Evolutionary conservation across 2,329 filamentous ascomycete species (phyloP).

Genomic region (Davidsoniella neocaledoniae): DNA sequence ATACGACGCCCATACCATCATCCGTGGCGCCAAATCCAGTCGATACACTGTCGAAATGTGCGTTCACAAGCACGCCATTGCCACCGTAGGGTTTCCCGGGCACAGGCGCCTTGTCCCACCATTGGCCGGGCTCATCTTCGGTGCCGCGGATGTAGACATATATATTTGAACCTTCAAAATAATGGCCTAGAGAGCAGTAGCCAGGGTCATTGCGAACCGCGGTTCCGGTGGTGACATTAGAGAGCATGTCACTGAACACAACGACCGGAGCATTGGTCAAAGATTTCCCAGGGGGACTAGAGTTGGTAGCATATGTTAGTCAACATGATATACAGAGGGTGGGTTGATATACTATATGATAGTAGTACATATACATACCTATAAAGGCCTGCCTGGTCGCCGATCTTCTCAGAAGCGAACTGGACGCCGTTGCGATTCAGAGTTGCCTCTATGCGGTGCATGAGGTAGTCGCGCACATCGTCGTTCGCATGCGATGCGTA

Average conservation of each 20-base stretch:
- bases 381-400: conserved; percentile 13
- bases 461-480: conserved; percentile 56
- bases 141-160: conserved; percentile 79
- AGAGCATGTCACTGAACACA: conserved; percentile 61
- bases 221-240: conserved; percentile 50
- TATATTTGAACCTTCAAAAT: conserved; percentile 87
- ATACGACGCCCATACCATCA: conserved; percentile 80
- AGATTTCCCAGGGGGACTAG: conserved; percentile 2
- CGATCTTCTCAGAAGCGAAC: conserved; percentile 26
- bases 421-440: conserved; percentile 41
- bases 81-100: conserved; percentile 34
- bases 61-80: conserved; percentile 79
- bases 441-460: conserved; percentile 54
- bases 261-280: conserved; percentile 29
- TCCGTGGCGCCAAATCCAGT: conserved; percentile 90
- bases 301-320: neutral
- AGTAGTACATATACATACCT: conserved; percentile 6
- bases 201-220: conserved; percentile 18
- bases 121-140: conserved; percentile 53
- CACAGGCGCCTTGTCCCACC: conserved; percentile 43
- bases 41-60: conserved; percentile 86
- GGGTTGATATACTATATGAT: neutral
- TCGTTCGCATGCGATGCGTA: conserved; percentile 81
- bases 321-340: neutral
- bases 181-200: conserved; percentile 34